These are phyloP conservation scores for Hypericum perforatum DNA, from an alignment of 345 rosid species.

Conservation along the genomic window DNA sequence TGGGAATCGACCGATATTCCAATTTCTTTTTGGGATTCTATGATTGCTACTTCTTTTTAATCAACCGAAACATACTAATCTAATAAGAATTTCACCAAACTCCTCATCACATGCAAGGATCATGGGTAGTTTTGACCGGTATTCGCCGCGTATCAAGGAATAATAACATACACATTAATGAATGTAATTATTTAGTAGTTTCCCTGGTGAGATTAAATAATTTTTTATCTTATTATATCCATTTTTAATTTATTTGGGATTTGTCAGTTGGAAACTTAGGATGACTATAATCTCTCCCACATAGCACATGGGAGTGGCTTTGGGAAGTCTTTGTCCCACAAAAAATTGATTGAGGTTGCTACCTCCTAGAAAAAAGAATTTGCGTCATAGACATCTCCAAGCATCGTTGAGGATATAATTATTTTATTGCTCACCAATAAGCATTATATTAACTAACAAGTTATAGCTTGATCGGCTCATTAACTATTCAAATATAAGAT, in stretches of 20 bases:
- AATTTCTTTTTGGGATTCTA: conserved; percentile 6
- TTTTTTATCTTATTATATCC: no score
- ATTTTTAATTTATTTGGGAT: no score
- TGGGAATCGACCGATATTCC: conserved; percentile 30
- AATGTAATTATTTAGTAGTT: not conserved
- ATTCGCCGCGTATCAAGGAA: conserved; percentile 42
- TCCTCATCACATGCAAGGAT: conserved; percentile 52
- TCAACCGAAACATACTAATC: not conserved
- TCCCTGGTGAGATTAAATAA: no score
- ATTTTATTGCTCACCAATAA: no score
- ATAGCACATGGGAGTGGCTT: conserved; percentile 13
- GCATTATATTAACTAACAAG: no score
- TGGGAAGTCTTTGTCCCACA: no score
- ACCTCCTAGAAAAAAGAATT: no score
- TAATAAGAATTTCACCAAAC: conserved; percentile 13
- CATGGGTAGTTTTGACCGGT: conserved; percentile 53
- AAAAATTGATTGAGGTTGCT: no score
- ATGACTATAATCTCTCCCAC: conserved; percentile 1
- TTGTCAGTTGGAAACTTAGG: not conserved
- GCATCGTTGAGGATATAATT: no score
- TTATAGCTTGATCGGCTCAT: no score
- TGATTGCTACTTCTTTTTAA: not conserved
- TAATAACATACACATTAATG: conserved; percentile 7
- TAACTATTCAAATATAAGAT: no score
- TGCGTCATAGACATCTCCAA: no score